Base-by-base conservation (phyloP, 2,329 filamentous ascomycete species). In the Aspergillus awamori region DNA sequence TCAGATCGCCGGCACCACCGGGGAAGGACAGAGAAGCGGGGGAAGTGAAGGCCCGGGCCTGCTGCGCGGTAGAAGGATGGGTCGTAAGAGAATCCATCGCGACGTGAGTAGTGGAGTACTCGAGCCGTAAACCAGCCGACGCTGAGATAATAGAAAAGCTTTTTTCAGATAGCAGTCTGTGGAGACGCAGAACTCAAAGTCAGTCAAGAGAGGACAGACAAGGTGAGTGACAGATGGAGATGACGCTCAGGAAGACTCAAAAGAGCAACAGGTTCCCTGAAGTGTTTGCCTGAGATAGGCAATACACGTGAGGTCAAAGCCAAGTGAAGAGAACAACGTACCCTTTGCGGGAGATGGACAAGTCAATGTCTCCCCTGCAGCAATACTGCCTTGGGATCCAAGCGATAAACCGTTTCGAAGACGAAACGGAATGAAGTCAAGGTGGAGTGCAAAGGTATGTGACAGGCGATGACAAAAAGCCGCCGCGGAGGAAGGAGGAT, bases 11-110 rank as follows among this genome's bases (percentile, higher is more conserved):
- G 71, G 89, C 88, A 65, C 89, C 92, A 74, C 91, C 90, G 57
- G 94, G 93, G 79, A 96, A 98, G 63, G 93, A 96, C 70, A 98
- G 85, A 70, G 93, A 97, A 67, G 92, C 91, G 59, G 93, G 91
- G 63, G 92, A 93, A 72, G 93, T 96, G 81, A 98, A 97, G 76
- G 91, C 92, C 85, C 95, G 95, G 67, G 95, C 95, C 86, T 98
- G 93, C 69, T 89, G 87, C 72, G 94, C 93, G 76, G 88, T 98
- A 68, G 90, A 86, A 53, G 95, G 95, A 76, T 98, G 95, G 70
- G 94, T 95, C 74, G 92, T 93, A 72, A 96, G 89, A 72, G 88
- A 87, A 77, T 96, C 92, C 92, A 97, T 96, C 77, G 79, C 87
- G 77, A 69, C 66, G 54, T 65, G 68, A 65, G 68, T 62, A n/a